These are phyloP conservation scores for Globisporangium canariense DNA, from an alignment of 352 stramenopile genomes.

Conservation along the genomic window DNA sequence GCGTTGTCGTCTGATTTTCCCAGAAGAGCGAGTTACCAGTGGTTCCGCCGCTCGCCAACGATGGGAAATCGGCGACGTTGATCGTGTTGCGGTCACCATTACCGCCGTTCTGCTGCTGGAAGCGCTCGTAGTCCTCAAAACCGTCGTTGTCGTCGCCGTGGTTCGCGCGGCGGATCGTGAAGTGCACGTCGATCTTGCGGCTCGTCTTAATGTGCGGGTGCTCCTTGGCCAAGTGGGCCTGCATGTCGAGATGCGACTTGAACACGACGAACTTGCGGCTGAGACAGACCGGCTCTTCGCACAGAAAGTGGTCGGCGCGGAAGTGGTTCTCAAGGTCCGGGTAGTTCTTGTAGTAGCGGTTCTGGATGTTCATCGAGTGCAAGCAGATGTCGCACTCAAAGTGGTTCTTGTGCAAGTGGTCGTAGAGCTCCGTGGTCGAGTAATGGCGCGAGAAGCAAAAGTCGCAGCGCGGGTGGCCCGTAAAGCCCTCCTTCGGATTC, in stretches of 20 bases:
- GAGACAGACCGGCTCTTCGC: constrained; percentile 79
- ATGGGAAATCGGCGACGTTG: constrained; percentile 85
- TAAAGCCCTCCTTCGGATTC: constrained; percentile 69
- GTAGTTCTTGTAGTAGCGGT: constrained; percentile 92
- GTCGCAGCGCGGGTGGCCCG: constrained; percentile 84
- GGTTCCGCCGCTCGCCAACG: constrained; percentile 36
- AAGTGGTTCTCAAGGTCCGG: constrained; percentile 90
- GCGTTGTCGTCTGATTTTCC: constrained; percentile 54
- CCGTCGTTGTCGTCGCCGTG: constrained; percentile 36
- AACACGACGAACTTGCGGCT: constrained; percentile 90
- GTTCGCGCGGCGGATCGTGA: constrained; percentile 64
- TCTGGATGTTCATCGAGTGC: constrained; percentile 69
- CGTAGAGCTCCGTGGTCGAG: constrained; percentile 83
- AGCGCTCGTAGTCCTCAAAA: constrained; percentile 50
- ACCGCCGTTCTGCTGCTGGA: constrained; percentile 25
- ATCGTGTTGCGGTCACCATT: constrained; percentile 42
- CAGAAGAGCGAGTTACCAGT: constrained; percentile 47
- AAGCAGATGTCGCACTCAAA: constrained; percentile 91
- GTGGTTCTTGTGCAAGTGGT: constrained; percentile 90
- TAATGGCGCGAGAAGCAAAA: constrained; percentile 89
- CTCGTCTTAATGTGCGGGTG: constrained; percentile 85
- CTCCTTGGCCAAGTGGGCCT: constrained; percentile 75
- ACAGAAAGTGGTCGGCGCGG: constrained; percentile 85
- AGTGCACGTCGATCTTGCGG: constrained; percentile 86
- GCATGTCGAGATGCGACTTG: constrained; percentile 81